phyloP scores from a whole-genome alignment of 441 rosid species.

The Breynia disticha region DNA sequence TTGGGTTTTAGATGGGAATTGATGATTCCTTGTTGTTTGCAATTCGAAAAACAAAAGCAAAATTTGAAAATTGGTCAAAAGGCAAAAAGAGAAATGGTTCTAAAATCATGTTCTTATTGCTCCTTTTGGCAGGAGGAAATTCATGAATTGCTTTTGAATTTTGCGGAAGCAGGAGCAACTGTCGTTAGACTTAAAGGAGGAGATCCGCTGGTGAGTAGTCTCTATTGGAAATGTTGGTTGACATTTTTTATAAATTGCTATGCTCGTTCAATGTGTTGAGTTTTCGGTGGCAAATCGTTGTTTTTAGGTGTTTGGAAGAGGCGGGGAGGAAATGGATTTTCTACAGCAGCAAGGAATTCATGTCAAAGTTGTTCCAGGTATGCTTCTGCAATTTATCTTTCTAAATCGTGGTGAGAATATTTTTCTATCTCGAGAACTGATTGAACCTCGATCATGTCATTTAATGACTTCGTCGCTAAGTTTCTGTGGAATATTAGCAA shows the following conservation, averaged over 20 bases:
- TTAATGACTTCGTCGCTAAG: too few species aligned
- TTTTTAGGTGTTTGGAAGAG: slow-evolving; percentile 74
- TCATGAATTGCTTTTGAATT: slow-evolving; percentile 71
- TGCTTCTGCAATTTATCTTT: not conserved
- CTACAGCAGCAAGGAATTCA: slow-evolving; percentile 75
- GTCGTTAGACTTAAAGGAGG: slow-evolving; percentile 97
- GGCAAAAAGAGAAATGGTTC: too few species aligned
- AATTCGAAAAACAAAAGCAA: too few species aligned
- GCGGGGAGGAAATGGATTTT: slow-evolving; percentile 98
- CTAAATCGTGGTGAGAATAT: not conserved
- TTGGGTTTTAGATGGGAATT: too few species aligned
- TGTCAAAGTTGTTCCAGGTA: slow-evolving; percentile 88
- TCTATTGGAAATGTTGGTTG: not conserved
- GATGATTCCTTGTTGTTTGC: too few species aligned
- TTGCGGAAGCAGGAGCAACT: slow-evolving; percentile 88
- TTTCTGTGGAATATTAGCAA: too few species aligned
- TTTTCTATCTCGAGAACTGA: too few species aligned
- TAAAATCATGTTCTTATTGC: slow-evolving; percentile 2
- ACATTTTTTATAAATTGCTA: not conserved
- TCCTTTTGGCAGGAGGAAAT: slow-evolving; percentile 68
- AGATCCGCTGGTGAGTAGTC: slow-evolving; percentile 74
- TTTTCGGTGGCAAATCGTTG: slow-evolving; percentile 9
- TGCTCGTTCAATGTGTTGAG: not conserved
- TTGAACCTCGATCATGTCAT: too few species aligned
- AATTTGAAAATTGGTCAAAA: slow-evolving; percentile 9